These are phyloP conservation scores for Monosporascus ibericus DNA, from an alignment of 2,329 filamentous ascomycete genomes.

Conservation along the genomic window DNA sequence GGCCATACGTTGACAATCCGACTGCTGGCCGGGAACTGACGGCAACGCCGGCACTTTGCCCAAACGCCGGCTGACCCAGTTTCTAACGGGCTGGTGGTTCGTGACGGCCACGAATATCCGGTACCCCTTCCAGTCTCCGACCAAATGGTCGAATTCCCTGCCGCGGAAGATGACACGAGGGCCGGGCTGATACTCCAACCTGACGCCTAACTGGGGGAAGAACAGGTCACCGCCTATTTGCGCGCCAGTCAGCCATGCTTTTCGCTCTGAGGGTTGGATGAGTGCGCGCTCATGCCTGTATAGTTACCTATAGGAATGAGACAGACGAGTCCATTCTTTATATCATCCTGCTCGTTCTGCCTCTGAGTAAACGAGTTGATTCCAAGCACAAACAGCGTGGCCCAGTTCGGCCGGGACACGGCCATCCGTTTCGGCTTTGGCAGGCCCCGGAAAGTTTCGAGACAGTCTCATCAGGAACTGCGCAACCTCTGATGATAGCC, in stretches of 20 bases:
- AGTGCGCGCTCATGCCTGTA: not conserved
- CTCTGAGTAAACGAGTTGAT: slow-evolving; percentile 2
- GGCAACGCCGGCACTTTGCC: not conserved
- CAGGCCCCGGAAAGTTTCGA: not conserved
- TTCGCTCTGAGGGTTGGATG: not conserved
- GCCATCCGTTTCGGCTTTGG: not conserved
- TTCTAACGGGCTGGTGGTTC: slow-evolving; percentile 4
- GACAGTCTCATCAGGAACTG: not conserved
- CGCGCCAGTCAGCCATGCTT: not conserved
- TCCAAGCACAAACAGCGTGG: slow-evolving; percentile 2
- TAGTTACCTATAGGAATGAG: slow-evolving; percentile 2
- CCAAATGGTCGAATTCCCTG: slow-evolving; percentile 3
- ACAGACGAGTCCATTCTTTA: slow-evolving; percentile 3
- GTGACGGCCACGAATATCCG: slow-evolving; percentile 3
- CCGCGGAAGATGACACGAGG: slow-evolving; percentile 5
- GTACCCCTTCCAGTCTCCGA: slow-evolving; percentile 4
- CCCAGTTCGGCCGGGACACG: not conserved
- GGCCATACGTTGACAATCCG: no score
- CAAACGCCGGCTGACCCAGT: slow-evolving; percentile 1
- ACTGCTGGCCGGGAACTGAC: not conserved
- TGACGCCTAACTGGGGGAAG: slow-evolving; percentile 2
- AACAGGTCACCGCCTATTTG: slow-evolving; percentile 2
- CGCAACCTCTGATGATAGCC: not conserved
- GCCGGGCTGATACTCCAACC: slow-evolving; percentile 1
- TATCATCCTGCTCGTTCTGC: not conserved